Conservation (phyloP, 1,139 yeast species). For the Wickerhamomyces sp. region DNA sequence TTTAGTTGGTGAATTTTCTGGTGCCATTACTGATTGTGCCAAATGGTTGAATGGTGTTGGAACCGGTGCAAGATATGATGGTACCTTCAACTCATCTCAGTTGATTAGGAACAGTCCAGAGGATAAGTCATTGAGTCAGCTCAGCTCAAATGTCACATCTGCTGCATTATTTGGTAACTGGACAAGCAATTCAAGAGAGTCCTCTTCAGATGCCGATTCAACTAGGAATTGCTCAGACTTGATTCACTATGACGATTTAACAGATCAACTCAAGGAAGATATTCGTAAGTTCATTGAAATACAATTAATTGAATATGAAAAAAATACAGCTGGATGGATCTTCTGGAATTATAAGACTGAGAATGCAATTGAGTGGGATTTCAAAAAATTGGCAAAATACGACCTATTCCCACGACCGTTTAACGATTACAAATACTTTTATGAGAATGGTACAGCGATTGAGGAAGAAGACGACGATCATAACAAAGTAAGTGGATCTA, state of each 20-base stretch:
- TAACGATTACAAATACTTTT: slow-evolving; percentile 27
- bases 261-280: slow-evolving; percentile 28
- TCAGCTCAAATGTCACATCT: too few species aligned
- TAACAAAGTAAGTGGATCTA: too few species aligned
- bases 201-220: neutral
- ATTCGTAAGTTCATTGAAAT: slow-evolving; percentile 46
- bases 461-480: neutral
- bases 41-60: slow-evolving; percentile 62
- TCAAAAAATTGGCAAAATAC: slow-evolving; percentile 41
- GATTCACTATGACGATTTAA: slow-evolving; percentile 28
- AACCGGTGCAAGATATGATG: slow-evolving; percentile 55
- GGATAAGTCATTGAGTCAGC: too few species aligned
- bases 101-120: slow-evolving; percentile 15
- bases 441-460: slow-evolving; percentile 21
- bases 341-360: slow-evolving; percentile 72
- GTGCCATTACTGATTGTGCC: slow-evolving; percentile 62
- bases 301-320: slow-evolving; percentile 43
- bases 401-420: slow-evolving; percentile 61
- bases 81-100: slow-evolving; percentile 35
- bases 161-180: too few species aligned
- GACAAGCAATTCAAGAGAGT: neutral
- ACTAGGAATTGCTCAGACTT: slow-evolving; percentile 32
- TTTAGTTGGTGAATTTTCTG: slow-evolving; percentile 62
- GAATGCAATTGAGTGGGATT: slow-evolving; percentile 59
- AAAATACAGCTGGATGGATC: slow-evolving; percentile 49